Evolutionary conservation across 768 basidiomycete species (phyloP), one percentile per base, ranked within the genome.

Genomic region (Russula abietina): DNA sequence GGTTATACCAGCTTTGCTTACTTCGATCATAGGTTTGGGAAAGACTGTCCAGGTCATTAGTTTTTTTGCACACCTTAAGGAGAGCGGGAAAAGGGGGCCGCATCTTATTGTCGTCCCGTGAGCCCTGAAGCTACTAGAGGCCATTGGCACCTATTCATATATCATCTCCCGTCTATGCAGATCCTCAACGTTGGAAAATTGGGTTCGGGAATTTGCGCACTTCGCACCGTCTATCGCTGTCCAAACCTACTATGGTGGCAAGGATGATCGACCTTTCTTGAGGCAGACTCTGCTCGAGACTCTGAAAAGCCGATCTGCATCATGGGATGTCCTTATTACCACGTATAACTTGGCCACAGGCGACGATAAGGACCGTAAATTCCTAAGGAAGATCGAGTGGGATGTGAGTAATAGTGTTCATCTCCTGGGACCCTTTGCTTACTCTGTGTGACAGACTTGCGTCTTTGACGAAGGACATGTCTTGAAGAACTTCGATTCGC

Each of bases 21-120:
- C 59, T 30, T 52, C 54, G 46, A 33, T 33, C 32, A 52, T 58
- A 97, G 96, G 96, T 70, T 86, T 99, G 66, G 97, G 97, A 30
- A 99, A 99, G 80, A 99, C 97, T 2, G 90, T 96, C 43, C 97
- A 99, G 76, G 97, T 99, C 59, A 99, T 99, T 73, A 90, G 94
- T 59, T 97, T 99, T 78, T 83, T 98, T 65, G 91, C 95, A 4
- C 81, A 90, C 69, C 79, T 98, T 55, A 91, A 90, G 71, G 90
- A 93, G 69, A 81, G 78, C 54, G 89, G 88, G 19, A 81, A 79
- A 57, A 80, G 79, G 59, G 96, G 94, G 0, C 94, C 95, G 16
- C 93, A 98, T 75, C 84, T 98, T 32, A 81, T 99, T 55, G 85
- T 98, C 68, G 97, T 99, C 11, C 97, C 97, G 88, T 98, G 76